Percentiles rank a stretch among this genome's conserved stretches.
Evolutionary conservation across 768 basidiomycete species (phyloP).

Genomic region (Trametes cingulata): DNA sequence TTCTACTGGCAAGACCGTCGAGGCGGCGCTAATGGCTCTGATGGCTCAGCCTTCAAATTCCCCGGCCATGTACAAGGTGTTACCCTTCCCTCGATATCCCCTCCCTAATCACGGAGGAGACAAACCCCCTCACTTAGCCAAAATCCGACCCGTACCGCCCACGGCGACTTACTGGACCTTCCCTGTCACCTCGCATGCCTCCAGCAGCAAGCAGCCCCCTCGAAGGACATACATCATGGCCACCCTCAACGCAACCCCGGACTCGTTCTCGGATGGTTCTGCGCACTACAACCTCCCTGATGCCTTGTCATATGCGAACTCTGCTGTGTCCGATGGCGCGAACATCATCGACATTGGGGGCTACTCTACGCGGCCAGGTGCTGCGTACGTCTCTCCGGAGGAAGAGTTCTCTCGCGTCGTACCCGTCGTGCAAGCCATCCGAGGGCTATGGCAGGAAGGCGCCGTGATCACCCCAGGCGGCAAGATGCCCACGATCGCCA

Average conservation of each 20-base stretch:
- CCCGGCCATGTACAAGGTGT: conserved; percentile 66
- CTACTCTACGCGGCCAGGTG: conserved; percentile 86
- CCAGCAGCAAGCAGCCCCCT: background rate
- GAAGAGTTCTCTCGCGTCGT: conserved; percentile 77
- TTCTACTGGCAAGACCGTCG: conserved; percentile 45
- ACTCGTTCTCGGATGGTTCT: conserved; percentile 93
- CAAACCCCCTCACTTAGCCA: conserved; percentile 9
- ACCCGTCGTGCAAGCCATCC: conserved; percentile 65
- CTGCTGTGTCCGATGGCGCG: conserved; percentile 57
- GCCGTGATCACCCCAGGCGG: background rate
- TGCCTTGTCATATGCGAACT: conserved; percentile 54
- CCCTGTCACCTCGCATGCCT: conserved; percentile 30
- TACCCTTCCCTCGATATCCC: conserved; percentile 68
- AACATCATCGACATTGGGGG: conserved; percentile 92
- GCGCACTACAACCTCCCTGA: conserved; percentile 49
- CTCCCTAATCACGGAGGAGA: conserved; percentile 23
- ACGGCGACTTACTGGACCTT: conserved; percentile 56
- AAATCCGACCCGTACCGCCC: conserved; percentile 38
- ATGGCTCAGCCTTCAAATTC: conserved; percentile 33
- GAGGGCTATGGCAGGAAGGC: conserved; percentile 31
- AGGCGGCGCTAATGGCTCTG: conserved; percentile 46
- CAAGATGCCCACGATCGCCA: background rate
- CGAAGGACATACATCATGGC: conserved; percentile 78
- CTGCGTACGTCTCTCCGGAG: conserved; percentile 59
- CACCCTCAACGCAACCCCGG: conserved; percentile 90